Conservation (phyloP, 2,329 filamentous ascomycete species). For the Simplicillium aogashimaense region DNA sequence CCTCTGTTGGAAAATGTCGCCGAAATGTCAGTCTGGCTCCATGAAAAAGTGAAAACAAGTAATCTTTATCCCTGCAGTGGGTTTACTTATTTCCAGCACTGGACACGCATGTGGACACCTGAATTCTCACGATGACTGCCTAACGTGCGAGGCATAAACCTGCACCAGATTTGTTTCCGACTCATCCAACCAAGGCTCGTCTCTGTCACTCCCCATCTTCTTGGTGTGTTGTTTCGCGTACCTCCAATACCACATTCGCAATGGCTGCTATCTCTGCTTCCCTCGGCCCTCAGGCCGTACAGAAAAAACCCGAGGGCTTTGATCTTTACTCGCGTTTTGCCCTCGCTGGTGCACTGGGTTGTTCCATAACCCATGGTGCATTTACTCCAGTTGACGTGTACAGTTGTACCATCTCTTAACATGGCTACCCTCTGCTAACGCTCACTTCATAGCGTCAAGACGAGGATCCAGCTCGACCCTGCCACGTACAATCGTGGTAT, state of each 20-base stretch:
- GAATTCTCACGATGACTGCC: too few species aligned
- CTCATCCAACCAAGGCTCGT: too few species aligned
- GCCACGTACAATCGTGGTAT: slow-evolving; percentile 80
- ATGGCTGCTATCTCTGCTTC: slow-evolving; percentile 3
- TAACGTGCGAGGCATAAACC: too few species aligned
- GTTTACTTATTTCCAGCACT: too few species aligned
- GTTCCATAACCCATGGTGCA: slow-evolving; percentile 82
- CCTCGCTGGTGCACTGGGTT: slow-evolving; percentile 87
- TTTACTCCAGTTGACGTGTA: slow-evolving; percentile 96
- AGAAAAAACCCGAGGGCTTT: slow-evolving; percentile 27
- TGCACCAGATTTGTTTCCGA: too few species aligned
- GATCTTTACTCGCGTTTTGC: slow-evolving; percentile 81
- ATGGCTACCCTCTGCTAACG: slow-evolving; percentile 10
- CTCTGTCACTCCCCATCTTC: too few species aligned
- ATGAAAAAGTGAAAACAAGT: too few species aligned
- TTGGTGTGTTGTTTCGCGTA: too few species aligned
- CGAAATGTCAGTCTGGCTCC: too few species aligned
- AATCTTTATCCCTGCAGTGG: too few species aligned
- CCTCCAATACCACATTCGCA: not conserved
- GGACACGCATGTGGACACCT: too few species aligned
- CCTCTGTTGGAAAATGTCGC: too few species aligned
- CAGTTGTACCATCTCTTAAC: slow-evolving; percentile 16
- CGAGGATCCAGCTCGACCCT: slow-evolving; percentile 87
- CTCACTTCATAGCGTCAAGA: slow-evolving; percentile 65
- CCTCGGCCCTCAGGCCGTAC: slow-evolving; percentile 13